Conservation (phyloP, 2,329 filamentous ascomycete species). For the Ophiostoma australiae region DNA sequence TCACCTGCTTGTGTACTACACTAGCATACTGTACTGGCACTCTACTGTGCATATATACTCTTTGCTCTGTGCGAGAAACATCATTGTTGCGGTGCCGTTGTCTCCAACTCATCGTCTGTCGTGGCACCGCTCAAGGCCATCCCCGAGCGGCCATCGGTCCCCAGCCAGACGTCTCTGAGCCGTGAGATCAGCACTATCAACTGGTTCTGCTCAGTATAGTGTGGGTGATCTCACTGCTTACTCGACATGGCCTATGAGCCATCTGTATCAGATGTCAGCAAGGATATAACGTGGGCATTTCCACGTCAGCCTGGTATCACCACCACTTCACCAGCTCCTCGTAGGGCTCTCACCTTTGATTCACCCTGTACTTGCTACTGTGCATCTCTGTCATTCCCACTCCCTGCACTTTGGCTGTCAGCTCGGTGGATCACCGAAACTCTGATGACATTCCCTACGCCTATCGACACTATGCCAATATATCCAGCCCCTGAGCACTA, state of each 20-base stretch:
- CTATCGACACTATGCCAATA: neutral
- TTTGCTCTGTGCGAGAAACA: neutral
- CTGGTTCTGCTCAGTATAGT: neutral
- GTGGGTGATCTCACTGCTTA: neutral
- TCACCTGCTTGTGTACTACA: too few species aligned
- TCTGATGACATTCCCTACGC: neutral
- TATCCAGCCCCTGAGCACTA: neutral
- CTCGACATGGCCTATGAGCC: neutral
- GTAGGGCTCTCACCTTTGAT: neutral
- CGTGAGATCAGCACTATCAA: neutral
- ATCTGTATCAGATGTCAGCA: neutral
- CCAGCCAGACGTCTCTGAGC: neutral
- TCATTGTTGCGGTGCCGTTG: too few species aligned
- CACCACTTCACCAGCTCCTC: neutral
- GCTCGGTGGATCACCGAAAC: neutral
- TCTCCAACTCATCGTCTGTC: neutral
- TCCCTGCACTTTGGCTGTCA: neutral
- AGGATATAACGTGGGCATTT: neutral
- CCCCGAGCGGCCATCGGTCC: neutral
- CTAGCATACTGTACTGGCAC: neutral
- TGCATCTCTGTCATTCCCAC: neutral
- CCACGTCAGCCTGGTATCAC: neutral
- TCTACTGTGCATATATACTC: neutral
- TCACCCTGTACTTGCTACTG: neutral
- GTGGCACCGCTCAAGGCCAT: neutral